Conservation (phyloP, 2,329 filamentous ascomycete genomes). For the Penicillium sp. region DNA sequence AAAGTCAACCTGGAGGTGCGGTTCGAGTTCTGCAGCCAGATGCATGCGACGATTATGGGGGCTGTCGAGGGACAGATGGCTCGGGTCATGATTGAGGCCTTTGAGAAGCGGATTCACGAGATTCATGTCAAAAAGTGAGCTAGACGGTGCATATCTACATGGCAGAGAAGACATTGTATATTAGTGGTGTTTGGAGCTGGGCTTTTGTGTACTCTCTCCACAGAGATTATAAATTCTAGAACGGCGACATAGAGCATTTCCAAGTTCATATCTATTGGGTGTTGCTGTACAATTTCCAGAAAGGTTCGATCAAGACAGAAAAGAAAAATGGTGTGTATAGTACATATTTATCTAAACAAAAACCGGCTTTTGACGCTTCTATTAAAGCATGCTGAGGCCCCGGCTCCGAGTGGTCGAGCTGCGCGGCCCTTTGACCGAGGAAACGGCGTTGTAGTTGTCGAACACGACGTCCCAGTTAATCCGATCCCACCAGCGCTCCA, state of each 20-base stretch:
- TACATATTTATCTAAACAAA: conserved; percentile 29
- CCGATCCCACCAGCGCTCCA: conserved; percentile 82
- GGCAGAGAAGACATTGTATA: conserved; percentile 15
- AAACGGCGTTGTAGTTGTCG: conserved; percentile 45
- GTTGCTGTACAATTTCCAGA: conserved; percentile 23
- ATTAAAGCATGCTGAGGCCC: conserved; percentile 32
- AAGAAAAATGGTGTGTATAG: conserved; percentile 30
- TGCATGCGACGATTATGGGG: conserved; percentile 81
- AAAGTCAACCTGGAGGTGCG: conserved; percentile 76
- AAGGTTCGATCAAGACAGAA: conserved; percentile 4
- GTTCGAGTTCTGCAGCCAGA: conserved; percentile 85
- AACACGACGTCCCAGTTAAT: conserved; percentile 84
- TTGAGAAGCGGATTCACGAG: conserved; percentile 76
- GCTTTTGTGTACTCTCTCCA: too few relatives aligned
- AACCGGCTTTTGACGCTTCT: conserved; percentile 18
- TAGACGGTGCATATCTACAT: conserved; percentile 5
- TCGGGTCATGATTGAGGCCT: conserved; percentile 87
- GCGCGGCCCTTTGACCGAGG: conserved; percentile 28
- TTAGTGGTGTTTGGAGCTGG: conserved; percentile 8
- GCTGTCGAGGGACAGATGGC: conserved; percentile 84
- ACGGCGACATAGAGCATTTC: background rate
- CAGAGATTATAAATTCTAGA: too few relatives aligned
- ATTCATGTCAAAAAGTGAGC: conserved; percentile 47
- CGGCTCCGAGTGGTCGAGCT: conserved; percentile 24
- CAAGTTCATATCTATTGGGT: conserved; percentile 21